Evolutionary conservation across 768 basidiomycete genomes (phyloP), one percentile per base, ranked within the genome.

Genomic region (Trametes maxima): DNA sequence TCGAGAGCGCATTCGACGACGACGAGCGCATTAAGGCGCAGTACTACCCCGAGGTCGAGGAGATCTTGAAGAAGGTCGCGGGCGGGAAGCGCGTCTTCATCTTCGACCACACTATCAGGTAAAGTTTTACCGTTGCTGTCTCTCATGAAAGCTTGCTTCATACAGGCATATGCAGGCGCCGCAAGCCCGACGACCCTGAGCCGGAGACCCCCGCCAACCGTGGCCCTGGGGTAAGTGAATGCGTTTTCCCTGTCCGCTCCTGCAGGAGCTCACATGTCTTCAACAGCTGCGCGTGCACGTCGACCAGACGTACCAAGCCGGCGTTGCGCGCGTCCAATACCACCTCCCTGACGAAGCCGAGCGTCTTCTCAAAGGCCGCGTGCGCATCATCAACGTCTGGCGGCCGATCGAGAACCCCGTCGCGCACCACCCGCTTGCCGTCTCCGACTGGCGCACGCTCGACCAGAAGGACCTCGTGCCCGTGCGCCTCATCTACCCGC

Each of bases 341-440:
- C 78, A 80, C 54, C 74, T 75, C 25, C 69, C 70, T 2, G 74
- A 73, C 17, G 79, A 79, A 14, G 79, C 77, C 0, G 77, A 79
- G 50, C 72, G 70, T 2, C 71, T 78, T 14, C 69, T 79, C 57
- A 72, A 76, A 60, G 68, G 71, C 14, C 76, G 78, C 44, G 72
- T 73, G 35, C 76, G 75, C 57, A 77, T 79, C 67, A 77, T 79
- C 65, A 79, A 79, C 60, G 75, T 79, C 53, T 78, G 78, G 78
- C 75, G 78, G 13, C 78, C 78, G 3, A 77, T 79, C 53, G 68
- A 50, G 35, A 69, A 78, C 50, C 59, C 73, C 3, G 77, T 73
- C 37, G 71, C 73, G 24, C 74, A 79, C 63, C 62, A 73, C 16
- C 78, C 78, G 17, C 73, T 79, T 33, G 76, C 74, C 5, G 66